A percentile compares a stretch with the other conserved stretches of the same genome.
These are phyloP conservation scores for Globisporangium abappressorium DNA, from an alignment of 352 stramenopile species.

Conservation along the genomic window DNA sequence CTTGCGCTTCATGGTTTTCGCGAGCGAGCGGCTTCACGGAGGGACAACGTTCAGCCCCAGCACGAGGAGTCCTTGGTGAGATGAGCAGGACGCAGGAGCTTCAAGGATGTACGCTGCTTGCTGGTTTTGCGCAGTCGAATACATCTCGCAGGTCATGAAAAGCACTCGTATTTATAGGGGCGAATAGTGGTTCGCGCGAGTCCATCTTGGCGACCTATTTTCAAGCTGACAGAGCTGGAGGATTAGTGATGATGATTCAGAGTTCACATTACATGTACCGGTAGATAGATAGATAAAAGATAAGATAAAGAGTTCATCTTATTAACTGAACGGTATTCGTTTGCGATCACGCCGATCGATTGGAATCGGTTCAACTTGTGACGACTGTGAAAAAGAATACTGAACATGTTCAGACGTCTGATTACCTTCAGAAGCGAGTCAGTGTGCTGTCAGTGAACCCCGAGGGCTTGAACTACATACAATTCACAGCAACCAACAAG, in stretches of 20 bases:
- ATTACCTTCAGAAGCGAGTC: background rate
- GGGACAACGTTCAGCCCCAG: background rate
- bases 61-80: background rate
- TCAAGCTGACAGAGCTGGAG: background rate
- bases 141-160: background rate
- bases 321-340: too few species aligned
- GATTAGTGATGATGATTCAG: background rate
- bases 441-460: background rate
- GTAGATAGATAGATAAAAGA: too few species aligned
- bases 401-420: background rate
- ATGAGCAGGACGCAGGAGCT: background rate
- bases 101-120: background rate
- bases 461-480: background rate
- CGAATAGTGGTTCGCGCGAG: background rate
- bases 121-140: background rate
- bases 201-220: background rate
- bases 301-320: too few species aligned
- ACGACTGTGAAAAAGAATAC: too few species aligned
- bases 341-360: too few species aligned
- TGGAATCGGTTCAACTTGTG: too few species aligned
- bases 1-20: slow-evolving; percentile 65
- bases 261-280: too few species aligned
- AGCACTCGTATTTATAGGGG: background rate
- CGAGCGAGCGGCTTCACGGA: background rate
- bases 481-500: background rate